Base-by-base conservation (phyloP, 371 early-diverging fungal genomes). In the Dichotomocladium elegans region DNA sequence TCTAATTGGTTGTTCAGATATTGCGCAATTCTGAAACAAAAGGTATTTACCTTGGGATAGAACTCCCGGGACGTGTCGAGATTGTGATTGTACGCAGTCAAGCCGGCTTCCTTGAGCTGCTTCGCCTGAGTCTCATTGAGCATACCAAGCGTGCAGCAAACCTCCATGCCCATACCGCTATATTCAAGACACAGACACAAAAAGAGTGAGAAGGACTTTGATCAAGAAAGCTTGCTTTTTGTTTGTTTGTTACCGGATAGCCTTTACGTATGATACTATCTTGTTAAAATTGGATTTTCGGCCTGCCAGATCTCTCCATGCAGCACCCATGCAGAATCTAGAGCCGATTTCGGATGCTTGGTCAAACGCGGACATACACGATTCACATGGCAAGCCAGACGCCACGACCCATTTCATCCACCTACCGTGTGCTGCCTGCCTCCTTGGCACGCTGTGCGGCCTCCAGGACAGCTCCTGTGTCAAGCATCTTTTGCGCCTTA, bases 31-130 rank as follows among this genome's bases (percentile, higher is more conserved):
- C 1, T 9, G 8, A 37, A 12, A 37, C 21, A 37, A 33, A 33
- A 33, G n/a, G 31, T 24, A 26, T 17, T 58, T 63, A 77, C 79
- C 70, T 87, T 91, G 58, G 90, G 87, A 58, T 92, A 92, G 66
- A 77, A 86, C 67, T 90, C 92, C 55, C 89, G 82, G 10, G 87
- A 86, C 15, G 92, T 92, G 68, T 92, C 92, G 57, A 91, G 74
- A 61, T 92, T 92, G 70, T 92, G 92, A 75, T 92, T 92, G 74
- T 92, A 92, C 15, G 92, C 92, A n/a, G 91, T 90, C 64, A 92
- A 67, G 29, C 92, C 92, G 33, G 92, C 90, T 24, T 89, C 85
- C 69, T 90, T 90, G 47, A 92, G 78, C 57, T 80, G 76, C 55
- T 81, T 79, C 22, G 90, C 90, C 68, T 90, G 91, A 12, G 72